phyloP scores from a whole-genome alignment of 495 filamentous ascomycete genomes.

The Podospora anserina region DNA sequence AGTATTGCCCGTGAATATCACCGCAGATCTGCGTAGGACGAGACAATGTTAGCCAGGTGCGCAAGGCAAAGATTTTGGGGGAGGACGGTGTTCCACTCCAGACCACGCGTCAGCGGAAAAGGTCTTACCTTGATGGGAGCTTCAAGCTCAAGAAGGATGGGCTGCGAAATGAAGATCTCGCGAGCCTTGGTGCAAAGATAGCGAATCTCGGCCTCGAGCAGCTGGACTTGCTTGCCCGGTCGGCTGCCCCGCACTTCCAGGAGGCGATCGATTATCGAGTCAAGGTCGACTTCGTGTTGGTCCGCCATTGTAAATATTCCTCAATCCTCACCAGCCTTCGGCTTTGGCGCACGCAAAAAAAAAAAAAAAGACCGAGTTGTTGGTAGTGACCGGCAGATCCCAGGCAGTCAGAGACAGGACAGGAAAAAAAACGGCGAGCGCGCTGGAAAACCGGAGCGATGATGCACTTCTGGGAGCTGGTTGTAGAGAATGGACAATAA shows the following conservation, averaged over 20 bases:
- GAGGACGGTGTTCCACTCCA: slow-evolving; percentile 24
- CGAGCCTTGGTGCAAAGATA: slow-evolving; percentile 98
- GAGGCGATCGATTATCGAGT: slow-evolving; percentile 98
- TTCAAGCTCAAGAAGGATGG: slow-evolving; percentile 94
- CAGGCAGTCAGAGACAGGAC: slow-evolving; percentile 20
- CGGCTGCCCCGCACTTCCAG: slow-evolving; percentile 96
- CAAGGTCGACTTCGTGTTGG: slow-evolving; percentile 94
- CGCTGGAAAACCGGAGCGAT: slow-evolving; percentile 19
- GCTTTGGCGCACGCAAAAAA: slow-evolving; percentile 34
- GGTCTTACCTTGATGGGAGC: slow-evolving; percentile 90
- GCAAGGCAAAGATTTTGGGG: neutral
- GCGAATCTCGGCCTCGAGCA: slow-evolving; percentile 94
- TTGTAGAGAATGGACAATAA: slow-evolving; percentile 6
- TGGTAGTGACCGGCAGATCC: slow-evolving; percentile 34
- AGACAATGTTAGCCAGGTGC: slow-evolving; percentile 21
- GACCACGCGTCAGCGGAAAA: slow-evolving; percentile 5
- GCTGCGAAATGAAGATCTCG: slow-evolving; percentile 99
- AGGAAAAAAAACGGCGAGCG: slow-evolving; percentile 12
- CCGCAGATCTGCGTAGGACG: slow-evolving; percentile 75
- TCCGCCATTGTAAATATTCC: slow-evolving; percentile 72
- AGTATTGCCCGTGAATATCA: slow-evolving; percentile 99
- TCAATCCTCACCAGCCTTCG: slow-evolving; percentile 42
- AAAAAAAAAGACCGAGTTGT: slow-evolving; percentile 18
- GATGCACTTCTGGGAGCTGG: slow-evolving; percentile 33
- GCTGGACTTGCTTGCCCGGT: slow-evolving; percentile 97